phyloP scores from a whole-genome alignment of 495 filamentous ascomycete species.

The Hypoxylon cercidicola region DNA sequence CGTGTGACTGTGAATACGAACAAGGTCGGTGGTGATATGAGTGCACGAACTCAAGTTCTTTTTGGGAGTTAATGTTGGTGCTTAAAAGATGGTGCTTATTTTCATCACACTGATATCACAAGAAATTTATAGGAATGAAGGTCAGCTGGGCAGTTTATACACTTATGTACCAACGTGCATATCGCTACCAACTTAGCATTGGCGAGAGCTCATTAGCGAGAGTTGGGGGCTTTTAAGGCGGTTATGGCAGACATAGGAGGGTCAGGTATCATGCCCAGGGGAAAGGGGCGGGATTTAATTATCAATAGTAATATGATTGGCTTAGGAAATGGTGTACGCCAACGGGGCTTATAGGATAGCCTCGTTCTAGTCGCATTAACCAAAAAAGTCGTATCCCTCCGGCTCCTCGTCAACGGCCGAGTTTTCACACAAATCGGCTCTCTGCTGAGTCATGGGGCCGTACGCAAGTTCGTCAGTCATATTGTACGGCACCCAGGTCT shows the following conservation, averaged over 20 bases:
- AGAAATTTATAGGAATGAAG: slow-evolving; percentile 2
- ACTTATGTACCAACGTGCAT: neutral
- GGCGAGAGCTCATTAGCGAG: neutral
- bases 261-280: neutral
- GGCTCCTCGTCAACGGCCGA: neutral
- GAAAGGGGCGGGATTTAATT: neutral
- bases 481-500: neutral
- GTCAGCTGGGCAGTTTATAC: neutral
- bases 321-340: neutral
- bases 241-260: neutral
- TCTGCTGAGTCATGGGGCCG: neutral
- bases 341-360: neutral
- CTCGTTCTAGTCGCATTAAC: neutral
- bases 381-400: neutral
- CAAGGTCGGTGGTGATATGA: neutral
- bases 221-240: neutral
- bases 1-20: neutral
- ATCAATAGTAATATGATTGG: no score
- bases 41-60: neutral
- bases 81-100: neutral
- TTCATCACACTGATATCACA: neutral
- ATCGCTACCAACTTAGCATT: no score
- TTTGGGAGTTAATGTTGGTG: slow-evolving; percentile 3
- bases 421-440: neutral
- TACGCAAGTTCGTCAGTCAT: neutral